A percentile compares a stretch with the other conserved stretches of the same genome.
Conservation (phyloP, 352 stramenopile species). For the Aphanomyces euteiches region DNA sequence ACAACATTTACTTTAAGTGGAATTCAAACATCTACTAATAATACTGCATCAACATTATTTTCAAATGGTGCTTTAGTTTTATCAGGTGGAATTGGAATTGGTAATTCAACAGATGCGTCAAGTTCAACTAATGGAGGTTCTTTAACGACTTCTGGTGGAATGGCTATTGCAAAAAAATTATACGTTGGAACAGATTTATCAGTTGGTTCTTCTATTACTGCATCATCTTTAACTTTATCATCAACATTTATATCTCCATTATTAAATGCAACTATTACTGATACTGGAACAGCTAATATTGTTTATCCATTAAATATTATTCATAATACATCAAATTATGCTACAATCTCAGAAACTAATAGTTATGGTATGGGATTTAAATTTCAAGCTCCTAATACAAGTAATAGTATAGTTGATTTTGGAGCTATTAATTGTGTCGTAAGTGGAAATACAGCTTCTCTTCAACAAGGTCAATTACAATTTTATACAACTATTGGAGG, state of each 20-base stretch:
- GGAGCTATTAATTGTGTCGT: constrained; percentile 12
- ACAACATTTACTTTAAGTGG: constrained; percentile 3
- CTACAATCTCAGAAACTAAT: constrained; percentile 1
- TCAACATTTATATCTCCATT: constrained; percentile 9
- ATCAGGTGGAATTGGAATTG: neutral
- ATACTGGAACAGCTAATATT: constrained; percentile 19
- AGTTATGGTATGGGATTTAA: constrained; percentile 17
- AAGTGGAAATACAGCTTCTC: neutral
- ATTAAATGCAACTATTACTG: constrained; percentile 17
- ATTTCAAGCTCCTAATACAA: constrained; percentile 8
- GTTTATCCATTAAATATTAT: constrained; percentile 17
- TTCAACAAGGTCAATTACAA: constrained; percentile 21
- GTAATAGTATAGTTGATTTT: constrained; percentile 12
- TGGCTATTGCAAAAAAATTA: neutral
- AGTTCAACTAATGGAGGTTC: constrained; percentile 9
- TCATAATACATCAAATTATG: constrained; percentile 2
- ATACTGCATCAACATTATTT: constrained; percentile 4
- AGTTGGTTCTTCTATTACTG: constrained; percentile 2
- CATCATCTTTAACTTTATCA: constrained; percentile 9
- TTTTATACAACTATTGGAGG: constrained; percentile 12
- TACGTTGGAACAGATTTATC: neutral
- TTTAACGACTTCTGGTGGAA: neutral
- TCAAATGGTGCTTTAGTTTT: neutral
- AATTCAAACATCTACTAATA: constrained; percentile 10
- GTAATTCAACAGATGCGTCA: constrained; percentile 8